Evolutionary conservation across 768 basidiomycete species (phyloP).

Genomic region (Dioszegia hungarica): DNA sequence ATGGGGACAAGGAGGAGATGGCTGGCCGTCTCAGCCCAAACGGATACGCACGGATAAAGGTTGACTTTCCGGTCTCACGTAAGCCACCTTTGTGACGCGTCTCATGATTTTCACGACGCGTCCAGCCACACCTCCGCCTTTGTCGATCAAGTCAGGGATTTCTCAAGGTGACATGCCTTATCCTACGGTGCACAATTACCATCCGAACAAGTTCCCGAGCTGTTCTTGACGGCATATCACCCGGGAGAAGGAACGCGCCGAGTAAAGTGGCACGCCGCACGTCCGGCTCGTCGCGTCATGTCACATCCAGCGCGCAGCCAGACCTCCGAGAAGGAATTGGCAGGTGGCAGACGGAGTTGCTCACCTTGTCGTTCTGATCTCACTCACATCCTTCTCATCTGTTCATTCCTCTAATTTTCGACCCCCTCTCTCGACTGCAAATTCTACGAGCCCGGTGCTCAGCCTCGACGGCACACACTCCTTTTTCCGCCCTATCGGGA

Average conservation of each 20-base stretch:
- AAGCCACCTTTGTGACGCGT: background rate
- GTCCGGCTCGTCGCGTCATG: conserved; percentile 3
- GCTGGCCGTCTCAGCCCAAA: too few species aligned
- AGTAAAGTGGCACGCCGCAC: too few species aligned
- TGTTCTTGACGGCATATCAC: background rate
- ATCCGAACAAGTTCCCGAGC: too few species aligned
- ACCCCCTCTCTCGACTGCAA: background rate
- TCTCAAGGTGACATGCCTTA: background rate
- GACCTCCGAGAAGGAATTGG: background rate
- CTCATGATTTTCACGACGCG: background rate
- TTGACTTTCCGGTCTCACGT: too few species aligned
- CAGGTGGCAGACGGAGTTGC: too few species aligned
- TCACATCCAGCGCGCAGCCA: background rate
- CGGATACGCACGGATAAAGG: background rate
- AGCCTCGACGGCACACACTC: conserved; percentile 44
- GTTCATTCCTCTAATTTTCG: conserved; percentile 13
- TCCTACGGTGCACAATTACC: background rate
- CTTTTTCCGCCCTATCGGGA: conserved; percentile 6
- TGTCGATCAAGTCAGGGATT: background rate
- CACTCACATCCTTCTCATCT: too few species aligned
- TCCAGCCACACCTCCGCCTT: background rate
- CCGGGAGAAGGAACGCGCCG: conserved; percentile 6
- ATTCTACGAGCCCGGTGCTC: conserved; percentile 40
- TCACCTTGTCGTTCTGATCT: background rate
- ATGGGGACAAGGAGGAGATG: too few species aligned